Conservation (phyloP, 192 early-diverging fungal genomes). For the Podila clonocystis region DNA sequence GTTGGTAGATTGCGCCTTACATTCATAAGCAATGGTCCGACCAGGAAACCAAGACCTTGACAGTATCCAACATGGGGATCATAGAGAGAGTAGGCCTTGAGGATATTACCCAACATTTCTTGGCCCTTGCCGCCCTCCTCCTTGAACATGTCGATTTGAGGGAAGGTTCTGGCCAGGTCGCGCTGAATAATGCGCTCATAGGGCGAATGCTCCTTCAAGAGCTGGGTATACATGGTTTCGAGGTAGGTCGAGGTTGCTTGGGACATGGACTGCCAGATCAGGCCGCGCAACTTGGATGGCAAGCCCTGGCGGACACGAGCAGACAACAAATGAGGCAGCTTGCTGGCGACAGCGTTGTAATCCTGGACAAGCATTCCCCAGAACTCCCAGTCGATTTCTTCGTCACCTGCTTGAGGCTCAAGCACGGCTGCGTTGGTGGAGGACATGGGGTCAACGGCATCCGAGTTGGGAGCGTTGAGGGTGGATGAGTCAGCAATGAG, state of each 20-base stretch:
- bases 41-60: slow-evolving; percentile 96
- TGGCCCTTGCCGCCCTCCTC: slow-evolving; percentile 88
- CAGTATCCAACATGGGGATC: slow-evolving; percentile 98
- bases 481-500: slow-evolving; percentile 57
- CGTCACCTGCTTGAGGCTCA: slow-evolving; percentile 32
- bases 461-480: slow-evolving; percentile 50
- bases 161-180: slow-evolving; percentile 96
- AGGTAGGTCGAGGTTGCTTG: slow-evolving; percentile 82
- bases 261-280: slow-evolving; percentile 93
- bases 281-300: slow-evolving; percentile 84
- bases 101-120: slow-evolving; percentile 83
- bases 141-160: slow-evolving; percentile 86
- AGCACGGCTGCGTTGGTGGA: slow-evolving; percentile 16
- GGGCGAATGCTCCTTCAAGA: slow-evolving; percentile 78
- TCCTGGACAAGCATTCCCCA: slow-evolving; percentile 87
- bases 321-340: slow-evolving; percentile 72
- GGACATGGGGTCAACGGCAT: slow-evolving; percentile 48
- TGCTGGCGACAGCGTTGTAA: slow-evolving; percentile 75
- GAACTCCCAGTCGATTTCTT: slow-evolving; percentile 77
- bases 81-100: slow-evolving; percentile 94
- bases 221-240: slow-evolving; percentile 85
- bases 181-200: slow-evolving; percentile 93
- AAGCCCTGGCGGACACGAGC: slow-evolving; percentile 82
- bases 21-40: slow-evolving; percentile 92
- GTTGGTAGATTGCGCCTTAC: slow-evolving; percentile 54